Conservation (phyloP, 352 stramenopile genomes). For the Pythium dissimile region DNA sequence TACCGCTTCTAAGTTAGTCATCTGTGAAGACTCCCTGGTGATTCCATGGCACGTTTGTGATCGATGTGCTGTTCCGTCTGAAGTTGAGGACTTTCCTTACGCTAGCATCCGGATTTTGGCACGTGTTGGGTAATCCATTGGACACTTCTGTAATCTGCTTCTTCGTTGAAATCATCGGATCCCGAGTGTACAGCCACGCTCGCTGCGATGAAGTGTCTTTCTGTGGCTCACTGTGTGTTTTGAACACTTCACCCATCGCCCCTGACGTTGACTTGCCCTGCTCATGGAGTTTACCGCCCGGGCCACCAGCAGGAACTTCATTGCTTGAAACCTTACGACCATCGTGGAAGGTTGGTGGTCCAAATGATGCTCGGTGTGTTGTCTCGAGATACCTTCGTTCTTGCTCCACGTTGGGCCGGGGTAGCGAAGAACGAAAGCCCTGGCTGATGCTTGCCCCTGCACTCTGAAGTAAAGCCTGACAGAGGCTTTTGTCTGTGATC, state of each 20-base stretch:
- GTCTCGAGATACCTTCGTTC: constrained; percentile 55
- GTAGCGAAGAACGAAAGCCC: constrained; percentile 54
- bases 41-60: constrained; percentile 47
- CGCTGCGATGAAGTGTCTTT: constrained; percentile 65
- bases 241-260: constrained; percentile 62
- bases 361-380: constrained; percentile 54
- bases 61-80: constrained; percentile 44
- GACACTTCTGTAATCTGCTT: constrained; percentile 8
- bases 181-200: constrained; percentile 73
- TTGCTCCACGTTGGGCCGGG: constrained; percentile 44
- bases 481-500: constrained; percentile 58
- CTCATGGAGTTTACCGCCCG: constrained; percentile 39
- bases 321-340: neutral
- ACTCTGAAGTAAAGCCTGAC: constrained; percentile 51
- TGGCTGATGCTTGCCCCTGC: constrained; percentile 28
- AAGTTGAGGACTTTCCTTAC: constrained; percentile 23
- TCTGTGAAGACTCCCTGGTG: constrained; percentile 66
- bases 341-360: constrained; percentile 26
- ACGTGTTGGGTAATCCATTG: no score
- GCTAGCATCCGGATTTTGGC: constrained; percentile 18
- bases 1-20: constrained; percentile 24
- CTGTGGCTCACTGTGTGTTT: constrained; percentile 51
- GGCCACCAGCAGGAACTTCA: constrained; percentile 41
- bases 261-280: constrained; percentile 62
- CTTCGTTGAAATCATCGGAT: constrained; percentile 57